Conservation (phyloP, 2,329 filamentous ascomycete species). For the Verticillium nonalfalfae region DNA sequence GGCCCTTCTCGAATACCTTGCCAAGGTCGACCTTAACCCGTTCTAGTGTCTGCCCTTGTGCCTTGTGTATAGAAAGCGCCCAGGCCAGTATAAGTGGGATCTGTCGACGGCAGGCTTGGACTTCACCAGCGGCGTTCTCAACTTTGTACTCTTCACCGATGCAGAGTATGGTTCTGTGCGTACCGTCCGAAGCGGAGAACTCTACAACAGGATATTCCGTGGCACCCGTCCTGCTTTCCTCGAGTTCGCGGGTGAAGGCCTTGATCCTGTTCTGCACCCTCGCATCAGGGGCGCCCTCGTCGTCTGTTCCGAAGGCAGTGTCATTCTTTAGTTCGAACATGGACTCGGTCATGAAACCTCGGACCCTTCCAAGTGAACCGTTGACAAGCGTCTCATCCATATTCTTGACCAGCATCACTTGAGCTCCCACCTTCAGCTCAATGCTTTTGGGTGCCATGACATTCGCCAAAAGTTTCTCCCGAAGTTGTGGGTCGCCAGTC, state of each 20-base stretch:
- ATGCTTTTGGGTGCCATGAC: conserved; percentile 88
- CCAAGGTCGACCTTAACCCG: conserved; percentile 91
- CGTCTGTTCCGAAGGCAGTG: conserved; percentile 32
- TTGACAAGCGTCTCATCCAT: conserved; percentile 93
- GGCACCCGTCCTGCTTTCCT: conserved; percentile 26
- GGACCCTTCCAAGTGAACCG: conserved; percentile 82
- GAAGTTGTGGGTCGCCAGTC: conserved; percentile 62
- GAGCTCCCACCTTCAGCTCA: conserved; percentile 81
- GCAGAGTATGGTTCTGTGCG: conserved; percentile 69
- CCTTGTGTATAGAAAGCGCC: conserved; percentile 97
- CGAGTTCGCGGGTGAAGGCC: conserved; percentile 34
- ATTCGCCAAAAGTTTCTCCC: conserved; percentile 74
- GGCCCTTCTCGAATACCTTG: conserved; percentile 91
- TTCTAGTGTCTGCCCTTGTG: conserved; percentile 89
- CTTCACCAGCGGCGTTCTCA: conserved; percentile 89
- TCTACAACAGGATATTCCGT: conserved; percentile 74
- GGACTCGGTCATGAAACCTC: conserved; percentile 60
- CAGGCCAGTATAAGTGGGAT: conserved; percentile 89
- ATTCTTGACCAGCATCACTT: conserved; percentile 99
- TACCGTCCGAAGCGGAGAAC: conserved; percentile 76
- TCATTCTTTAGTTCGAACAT: conserved; percentile 26
- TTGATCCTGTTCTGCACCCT: conserved; percentile 53
- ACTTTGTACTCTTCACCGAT: conserved; percentile 92
- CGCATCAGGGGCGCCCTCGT: conserved; percentile 30
- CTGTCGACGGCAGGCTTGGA: conserved; percentile 80